Conservation (phyloP, 495 filamentous ascomycete genomes). For the Penicillium robsamsonii region DNA sequence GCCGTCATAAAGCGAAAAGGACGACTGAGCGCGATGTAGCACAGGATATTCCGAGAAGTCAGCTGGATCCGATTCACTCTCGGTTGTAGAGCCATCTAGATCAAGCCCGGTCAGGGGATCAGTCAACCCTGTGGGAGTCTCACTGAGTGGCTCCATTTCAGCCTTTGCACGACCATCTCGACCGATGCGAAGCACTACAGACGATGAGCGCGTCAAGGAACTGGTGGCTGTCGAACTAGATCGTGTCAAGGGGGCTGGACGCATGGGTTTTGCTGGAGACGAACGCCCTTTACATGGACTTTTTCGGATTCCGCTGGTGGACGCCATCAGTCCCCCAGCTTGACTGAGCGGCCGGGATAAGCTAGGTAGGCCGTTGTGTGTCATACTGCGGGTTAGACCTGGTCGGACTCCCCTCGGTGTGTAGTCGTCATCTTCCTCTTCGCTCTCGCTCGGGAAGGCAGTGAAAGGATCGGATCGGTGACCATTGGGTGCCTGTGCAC, state of each 20-base stretch:
- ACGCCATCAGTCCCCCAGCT: conserved; percentile 32
- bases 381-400: conserved; percentile 60
- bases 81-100: conserved; percentile 46
- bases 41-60: conserved; percentile 66
- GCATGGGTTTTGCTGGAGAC: conserved; percentile 40
- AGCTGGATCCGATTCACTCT: conserved; percentile 55
- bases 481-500: conserved; percentile 25
- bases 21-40: conserved; percentile 60
- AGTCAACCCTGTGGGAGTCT: conserved; percentile 40
- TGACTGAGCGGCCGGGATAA: conserved; percentile 32
- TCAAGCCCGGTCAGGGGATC: conserved; percentile 45
- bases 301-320: conserved; percentile 43
- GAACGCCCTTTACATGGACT: conserved; percentile 45
- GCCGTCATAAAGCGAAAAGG: conserved; percentile 58
- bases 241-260: conserved; percentile 30
- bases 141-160: conserved; percentile 60
- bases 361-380: conserved; percentile 35
- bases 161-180: conserved; percentile 68
- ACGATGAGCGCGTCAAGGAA: conserved; percentile 39
- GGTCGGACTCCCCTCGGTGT: conserved; percentile 49
- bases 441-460: conserved; percentile 26
- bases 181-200: conserved; percentile 69
- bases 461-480: conserved; percentile 14
- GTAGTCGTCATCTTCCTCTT: conserved; percentile 43
- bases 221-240: conserved; percentile 33